phyloP scores from a whole-genome alignment of 1,139 yeast genomes.

The Suhomyces bolitotheri region DNA sequence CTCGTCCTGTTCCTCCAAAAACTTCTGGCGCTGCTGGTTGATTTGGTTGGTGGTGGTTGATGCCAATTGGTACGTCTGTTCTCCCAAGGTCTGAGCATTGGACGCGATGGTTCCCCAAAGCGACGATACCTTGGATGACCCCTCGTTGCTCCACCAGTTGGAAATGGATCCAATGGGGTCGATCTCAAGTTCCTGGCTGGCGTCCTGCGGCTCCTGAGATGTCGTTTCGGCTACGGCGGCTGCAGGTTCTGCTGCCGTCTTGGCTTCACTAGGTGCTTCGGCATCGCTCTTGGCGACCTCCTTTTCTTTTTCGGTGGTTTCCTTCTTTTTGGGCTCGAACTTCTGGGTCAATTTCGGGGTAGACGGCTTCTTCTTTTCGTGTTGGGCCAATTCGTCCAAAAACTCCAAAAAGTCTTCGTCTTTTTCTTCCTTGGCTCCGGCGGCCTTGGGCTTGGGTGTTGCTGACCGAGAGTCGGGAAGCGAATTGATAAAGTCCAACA shows the following conservation, averaged over 20 bases:
- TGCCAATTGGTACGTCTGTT: slow-evolving; percentile 47
- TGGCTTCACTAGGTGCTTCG: background rate
- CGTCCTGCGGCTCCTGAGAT: slow-evolving; percentile 4
- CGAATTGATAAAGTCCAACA: slow-evolving; percentile 84
- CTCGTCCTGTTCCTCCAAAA: slow-evolving; percentile 26
- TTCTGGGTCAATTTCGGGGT: slow-evolving; percentile 19
- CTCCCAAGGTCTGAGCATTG: slow-evolving; percentile 44
- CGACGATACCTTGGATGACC: slow-evolving; percentile 71
- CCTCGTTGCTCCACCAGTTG: slow-evolving; percentile 80
- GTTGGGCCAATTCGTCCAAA: slow-evolving; percentile 73
- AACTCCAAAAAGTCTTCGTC: slow-evolving; percentile 83
- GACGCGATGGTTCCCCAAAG: slow-evolving; percentile 61
- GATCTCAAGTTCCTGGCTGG: slow-evolving; percentile 29
- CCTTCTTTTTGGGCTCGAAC: slow-evolving; percentile 31
- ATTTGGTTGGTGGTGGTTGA: slow-evolving; percentile 45
- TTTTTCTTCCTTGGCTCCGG: slow-evolving; percentile 34
- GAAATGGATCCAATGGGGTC: slow-evolving; percentile 74
- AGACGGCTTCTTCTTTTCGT: slow-evolving; percentile 34
- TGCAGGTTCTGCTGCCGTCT: background rate
- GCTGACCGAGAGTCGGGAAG: slow-evolving; percentile 66
- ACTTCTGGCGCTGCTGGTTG: slow-evolving; percentile 43
- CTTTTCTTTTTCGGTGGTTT: slow-evolving; percentile 10
- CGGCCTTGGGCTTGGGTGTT: slow-evolving; percentile 31
- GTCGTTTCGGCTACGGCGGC: slow-evolving; percentile 1
- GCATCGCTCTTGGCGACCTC: slow-evolving; percentile 12